A percentile compares a stretch with the other conserved stretches of the same genome.
Evolutionary conservation across 225 moss, liverwort and hornwort genomes (phyloP).

Genomic region (Neckera pumila): DNA sequence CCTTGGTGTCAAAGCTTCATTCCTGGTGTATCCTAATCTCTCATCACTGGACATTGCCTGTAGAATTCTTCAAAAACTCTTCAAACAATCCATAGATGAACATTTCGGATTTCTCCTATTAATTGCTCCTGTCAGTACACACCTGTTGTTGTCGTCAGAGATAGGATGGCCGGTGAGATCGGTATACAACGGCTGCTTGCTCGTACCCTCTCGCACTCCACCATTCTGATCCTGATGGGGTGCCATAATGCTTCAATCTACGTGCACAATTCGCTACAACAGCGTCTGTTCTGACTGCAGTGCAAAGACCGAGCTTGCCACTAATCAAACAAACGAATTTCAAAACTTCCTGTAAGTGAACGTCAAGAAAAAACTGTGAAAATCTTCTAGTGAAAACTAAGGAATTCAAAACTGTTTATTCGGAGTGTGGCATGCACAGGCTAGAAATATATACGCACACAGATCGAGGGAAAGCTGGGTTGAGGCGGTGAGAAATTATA

Average conservation of each 20-base stretch:
- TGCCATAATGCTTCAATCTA: neutral
- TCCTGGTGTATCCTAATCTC: no score
- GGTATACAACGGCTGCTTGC: constrained; percentile 6
- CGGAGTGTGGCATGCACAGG: neutral
- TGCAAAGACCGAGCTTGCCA: neutral
- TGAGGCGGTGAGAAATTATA: neutral
- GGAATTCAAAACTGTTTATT: accelerated
- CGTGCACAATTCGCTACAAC: no score
- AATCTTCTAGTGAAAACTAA: no score
- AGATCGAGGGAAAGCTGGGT: neutral
- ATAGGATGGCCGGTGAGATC: constrained; percentile 8
- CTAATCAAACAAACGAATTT: neutral
- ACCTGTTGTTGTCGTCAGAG: constrained; percentile 34
- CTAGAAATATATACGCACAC: neutral
- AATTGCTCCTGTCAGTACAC: neutral
- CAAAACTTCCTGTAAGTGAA: neutral
- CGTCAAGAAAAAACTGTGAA: neutral
- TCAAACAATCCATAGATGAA: neutral
- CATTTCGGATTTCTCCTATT: no score
- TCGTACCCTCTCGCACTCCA: neutral
- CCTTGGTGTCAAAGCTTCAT: neutral
- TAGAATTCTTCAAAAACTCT: neutral
- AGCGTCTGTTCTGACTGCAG: neutral
- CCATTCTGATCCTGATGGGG: neutral
- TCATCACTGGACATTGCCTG: no score